Evolutionary conservation across 768 basidiomycete species (phyloP).

Genomic region (Calocybe indica): DNA sequence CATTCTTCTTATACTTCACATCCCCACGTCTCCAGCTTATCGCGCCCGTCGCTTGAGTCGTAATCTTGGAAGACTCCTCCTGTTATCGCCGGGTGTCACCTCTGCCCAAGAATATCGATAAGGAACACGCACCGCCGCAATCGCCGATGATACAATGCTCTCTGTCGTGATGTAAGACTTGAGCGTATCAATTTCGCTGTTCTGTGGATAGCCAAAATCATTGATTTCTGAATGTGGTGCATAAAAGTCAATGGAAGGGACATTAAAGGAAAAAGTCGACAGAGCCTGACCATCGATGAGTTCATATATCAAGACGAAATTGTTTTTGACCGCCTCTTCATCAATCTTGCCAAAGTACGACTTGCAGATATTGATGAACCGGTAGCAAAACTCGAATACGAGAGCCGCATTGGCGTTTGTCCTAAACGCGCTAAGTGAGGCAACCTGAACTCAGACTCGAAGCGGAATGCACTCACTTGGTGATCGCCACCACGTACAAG

Average conservation of each 20-base stretch:
- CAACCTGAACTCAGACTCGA: background rate
- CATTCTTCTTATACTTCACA: slow-evolving; percentile 99
- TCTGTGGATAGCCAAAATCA: slow-evolving; percentile 99
- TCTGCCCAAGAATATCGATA: background rate
- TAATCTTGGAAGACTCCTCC: slow-evolving; percentile 98
- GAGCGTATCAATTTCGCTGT: slow-evolving; percentile 95
- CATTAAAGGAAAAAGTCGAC: background rate
- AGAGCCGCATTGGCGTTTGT: slow-evolving; percentile 97
- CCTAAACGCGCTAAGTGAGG: slow-evolving; percentile 31
- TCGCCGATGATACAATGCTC: slow-evolving; percentile 82
- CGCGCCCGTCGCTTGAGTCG: slow-evolving; percentile 92
- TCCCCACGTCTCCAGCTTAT: slow-evolving; percentile 94
- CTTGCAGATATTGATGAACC: slow-evolving; percentile 90
- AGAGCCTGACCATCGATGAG: slow-evolving; percentile 79
- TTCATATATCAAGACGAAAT: slow-evolving; percentile 98
- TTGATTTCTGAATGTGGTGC: slow-evolving; percentile 67
- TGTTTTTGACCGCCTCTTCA: slow-evolving; percentile 97
- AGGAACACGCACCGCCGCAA: slow-evolving; percentile 59
- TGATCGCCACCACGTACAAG: slow-evolving; percentile 91
- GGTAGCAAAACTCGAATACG: slow-evolving; percentile 96
- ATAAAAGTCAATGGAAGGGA: background rate
- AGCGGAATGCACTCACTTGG: slow-evolving; percentile 57
- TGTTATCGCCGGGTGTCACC: slow-evolving; percentile 20
- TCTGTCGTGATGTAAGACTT: slow-evolving; percentile 99
- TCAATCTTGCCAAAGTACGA: slow-evolving; percentile 98